Evolutionary conservation across 2,329 filamentous ascomycete genomes (phyloP).

Genomic region (Fusarium concolor): DNA sequence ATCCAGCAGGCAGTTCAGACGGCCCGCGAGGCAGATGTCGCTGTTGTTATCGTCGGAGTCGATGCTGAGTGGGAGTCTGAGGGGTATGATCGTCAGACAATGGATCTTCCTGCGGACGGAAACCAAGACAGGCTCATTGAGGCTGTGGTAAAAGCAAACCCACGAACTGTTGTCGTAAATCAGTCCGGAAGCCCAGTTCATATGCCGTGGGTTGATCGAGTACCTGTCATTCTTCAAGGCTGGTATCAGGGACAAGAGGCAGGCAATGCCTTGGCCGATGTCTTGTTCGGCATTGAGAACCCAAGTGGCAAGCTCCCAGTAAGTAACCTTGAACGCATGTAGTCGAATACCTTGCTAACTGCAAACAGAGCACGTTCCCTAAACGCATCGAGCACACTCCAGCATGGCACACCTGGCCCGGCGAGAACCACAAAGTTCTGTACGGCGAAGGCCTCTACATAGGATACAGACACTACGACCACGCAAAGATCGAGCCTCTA

Average conservation of each 20-base stretch:
- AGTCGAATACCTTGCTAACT: background rate
- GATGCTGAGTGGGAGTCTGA: slow-evolving; percentile 83
- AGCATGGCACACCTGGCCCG: slow-evolving; percentile 78
- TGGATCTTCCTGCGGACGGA: slow-evolving; percentile 73
- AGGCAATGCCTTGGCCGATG: slow-evolving; percentile 73
- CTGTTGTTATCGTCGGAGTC: slow-evolving; percentile 75
- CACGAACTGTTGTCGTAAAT: slow-evolving; percentile 74
- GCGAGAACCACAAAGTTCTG: slow-evolving; percentile 73
- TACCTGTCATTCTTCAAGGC: slow-evolving; percentile 73
- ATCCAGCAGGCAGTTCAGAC: slow-evolving; percentile 73
- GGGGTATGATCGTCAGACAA: slow-evolving; percentile 78
- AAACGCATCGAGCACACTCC: slow-evolving; percentile 72
- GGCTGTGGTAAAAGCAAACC: slow-evolving; percentile 71
- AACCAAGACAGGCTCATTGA: slow-evolving; percentile 69
- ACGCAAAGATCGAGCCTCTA: slow-evolving; percentile 66
- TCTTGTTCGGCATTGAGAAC: slow-evolving; percentile 75
- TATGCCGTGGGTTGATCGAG: slow-evolving; percentile 74
- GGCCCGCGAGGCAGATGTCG: slow-evolving; percentile 73
- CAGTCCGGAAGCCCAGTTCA: slow-evolving; percentile 58
- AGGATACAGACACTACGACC: slow-evolving; percentile 80
- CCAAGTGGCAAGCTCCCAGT: slow-evolving; percentile 78
- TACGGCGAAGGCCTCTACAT: slow-evolving; percentile 81
- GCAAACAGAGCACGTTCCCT: slow-evolving; percentile 71
- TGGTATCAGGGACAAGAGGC: slow-evolving; percentile 71
- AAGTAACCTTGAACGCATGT: slow-evolving; percentile 1